Conservation (phyloP, 2,329 filamentous ascomycete genomes). For the Cladosporium velox region DNA sequence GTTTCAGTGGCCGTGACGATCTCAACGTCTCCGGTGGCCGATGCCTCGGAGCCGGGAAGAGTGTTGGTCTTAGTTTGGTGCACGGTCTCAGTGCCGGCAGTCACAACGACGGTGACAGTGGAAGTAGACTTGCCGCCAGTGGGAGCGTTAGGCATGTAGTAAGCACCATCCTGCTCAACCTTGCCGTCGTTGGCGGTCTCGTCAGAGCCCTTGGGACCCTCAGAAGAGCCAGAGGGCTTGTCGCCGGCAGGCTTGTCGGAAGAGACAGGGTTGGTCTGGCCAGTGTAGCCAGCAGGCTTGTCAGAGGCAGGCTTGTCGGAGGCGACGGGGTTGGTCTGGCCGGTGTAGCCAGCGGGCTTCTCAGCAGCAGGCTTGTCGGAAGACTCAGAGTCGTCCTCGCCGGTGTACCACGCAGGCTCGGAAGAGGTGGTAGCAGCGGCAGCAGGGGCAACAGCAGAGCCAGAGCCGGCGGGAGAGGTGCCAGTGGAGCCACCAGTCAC, state of each 20-base stretch:
- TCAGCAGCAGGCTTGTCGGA: not conserved
- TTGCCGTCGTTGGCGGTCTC: not conserved
- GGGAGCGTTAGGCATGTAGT: slow-evolving; percentile 20
- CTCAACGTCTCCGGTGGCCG: slow-evolving; percentile 15
- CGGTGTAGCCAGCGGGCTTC: slow-evolving; percentile 1
- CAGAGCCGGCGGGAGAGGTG: slow-evolving; percentile 53
- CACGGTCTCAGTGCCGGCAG: slow-evolving; percentile 16
- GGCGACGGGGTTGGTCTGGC: not conserved
- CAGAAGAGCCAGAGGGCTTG: not conserved
- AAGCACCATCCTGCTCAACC: slow-evolving; percentile 7
- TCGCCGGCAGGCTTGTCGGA: slow-evolving; percentile 11
- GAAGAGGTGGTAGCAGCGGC: slow-evolving; percentile 63
- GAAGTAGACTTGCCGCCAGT: slow-evolving; percentile 15
- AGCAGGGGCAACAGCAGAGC: slow-evolving; percentile 44
- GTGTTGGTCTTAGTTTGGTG: slow-evolving; percentile 9
- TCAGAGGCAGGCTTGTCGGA: not conserved
- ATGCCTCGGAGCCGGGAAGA: not conserved
- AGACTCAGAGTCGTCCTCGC: not conserved
- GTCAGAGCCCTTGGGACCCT: not conserved
- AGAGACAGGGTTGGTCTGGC: not conserved
- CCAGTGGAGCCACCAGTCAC: slow-evolving; percentile 11
- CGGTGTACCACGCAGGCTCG: slow-evolving; percentile 65
- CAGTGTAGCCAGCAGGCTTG: slow-evolving; percentile 1
- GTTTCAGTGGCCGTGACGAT: slow-evolving; percentile 18
- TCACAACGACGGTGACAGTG: slow-evolving; percentile 20